Conservation (phyloP, 1,284 basidiomycete genomes). For the Ceratobasidium sp. region DNA sequence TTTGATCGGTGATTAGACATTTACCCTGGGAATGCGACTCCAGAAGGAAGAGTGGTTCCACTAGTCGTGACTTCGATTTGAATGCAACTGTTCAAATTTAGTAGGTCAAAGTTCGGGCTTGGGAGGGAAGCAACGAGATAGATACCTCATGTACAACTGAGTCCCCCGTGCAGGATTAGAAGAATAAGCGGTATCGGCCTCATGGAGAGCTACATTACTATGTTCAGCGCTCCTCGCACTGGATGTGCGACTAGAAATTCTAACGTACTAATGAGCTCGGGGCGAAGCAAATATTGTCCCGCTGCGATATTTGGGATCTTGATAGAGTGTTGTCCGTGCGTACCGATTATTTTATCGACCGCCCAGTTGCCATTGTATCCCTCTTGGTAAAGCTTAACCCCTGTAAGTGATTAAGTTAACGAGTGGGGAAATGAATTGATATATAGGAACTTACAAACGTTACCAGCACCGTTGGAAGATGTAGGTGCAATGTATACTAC, state of each 20-base stretch:
- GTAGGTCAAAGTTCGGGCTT: neutral
- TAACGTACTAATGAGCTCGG: constrained; percentile 25
- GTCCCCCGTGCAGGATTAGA: neutral
- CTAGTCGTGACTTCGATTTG: neutral
- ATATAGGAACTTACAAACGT: neutral
- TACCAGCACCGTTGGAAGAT: neutral
- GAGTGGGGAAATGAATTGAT: neutral
- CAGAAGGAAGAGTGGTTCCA: constrained; percentile 10
- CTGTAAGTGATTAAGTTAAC: neutral
- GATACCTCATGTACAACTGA: constrained; percentile 19
- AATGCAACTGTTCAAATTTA: neutral
- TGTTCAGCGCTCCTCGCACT: neutral
- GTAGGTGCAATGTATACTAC: neutral
- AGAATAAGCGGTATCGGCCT: neutral
- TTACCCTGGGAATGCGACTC: constrained; percentile 17
- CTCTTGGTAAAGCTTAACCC: constrained; percentile 1
- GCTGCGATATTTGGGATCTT: constrained; percentile 34
- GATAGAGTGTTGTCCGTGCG: constrained; percentile 36
- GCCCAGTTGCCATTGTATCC: constrained; percentile 13
- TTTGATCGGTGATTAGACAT: neutral
- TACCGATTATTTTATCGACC: constrained; percentile 30
- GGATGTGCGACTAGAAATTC: too few relatives aligned
- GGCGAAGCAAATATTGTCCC: constrained; percentile 34
- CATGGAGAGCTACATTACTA: neutral
- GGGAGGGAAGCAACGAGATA: neutral